Conservation (phyloP, 176 grass and related monocot genomes). For the Cocos nucifera region DNA sequence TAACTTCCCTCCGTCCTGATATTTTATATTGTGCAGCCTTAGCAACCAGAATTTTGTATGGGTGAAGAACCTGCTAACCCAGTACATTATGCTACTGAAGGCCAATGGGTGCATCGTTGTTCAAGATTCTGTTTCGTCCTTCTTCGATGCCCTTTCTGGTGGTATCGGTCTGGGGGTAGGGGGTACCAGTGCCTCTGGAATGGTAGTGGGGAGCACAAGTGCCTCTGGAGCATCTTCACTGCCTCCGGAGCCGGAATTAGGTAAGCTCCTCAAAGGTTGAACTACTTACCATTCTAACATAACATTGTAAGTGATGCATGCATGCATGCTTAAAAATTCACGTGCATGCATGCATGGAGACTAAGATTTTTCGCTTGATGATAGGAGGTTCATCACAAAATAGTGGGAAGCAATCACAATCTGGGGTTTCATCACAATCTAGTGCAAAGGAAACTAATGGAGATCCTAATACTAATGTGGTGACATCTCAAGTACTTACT, state of each 20-base stretch:
- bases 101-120: slow-evolving; percentile 3
- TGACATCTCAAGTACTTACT: too few species aligned
- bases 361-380: neutral
- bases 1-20: neutral
- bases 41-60: slow-evolving; percentile 11
- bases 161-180: neutral
- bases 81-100: slow-evolving; percentile 16
- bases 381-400: too few species aligned
- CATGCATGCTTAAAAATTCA: neutral
- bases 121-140: slow-evolving; percentile 15
- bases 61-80: slow-evolving; percentile 18
- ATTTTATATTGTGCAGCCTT: slow-evolving; percentile 10
- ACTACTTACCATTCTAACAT: too few species aligned
- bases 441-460: too few species aligned
- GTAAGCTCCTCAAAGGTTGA: neutral
- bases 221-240: too few species aligned
- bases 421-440: too few species aligned
- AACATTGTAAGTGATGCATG: too few species aligned
- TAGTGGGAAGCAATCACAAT: too few species aligned
- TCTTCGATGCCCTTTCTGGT: slow-evolving; percentile 20
- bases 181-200: too few species aligned
- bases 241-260: too few species aligned
- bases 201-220: too few species aligned
- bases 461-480: too few species aligned
- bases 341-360: neutral